Evolutionary conservation across 1,284 basidiomycete species (phyloP).

Genomic region (Inonotus hispidus): DNA sequence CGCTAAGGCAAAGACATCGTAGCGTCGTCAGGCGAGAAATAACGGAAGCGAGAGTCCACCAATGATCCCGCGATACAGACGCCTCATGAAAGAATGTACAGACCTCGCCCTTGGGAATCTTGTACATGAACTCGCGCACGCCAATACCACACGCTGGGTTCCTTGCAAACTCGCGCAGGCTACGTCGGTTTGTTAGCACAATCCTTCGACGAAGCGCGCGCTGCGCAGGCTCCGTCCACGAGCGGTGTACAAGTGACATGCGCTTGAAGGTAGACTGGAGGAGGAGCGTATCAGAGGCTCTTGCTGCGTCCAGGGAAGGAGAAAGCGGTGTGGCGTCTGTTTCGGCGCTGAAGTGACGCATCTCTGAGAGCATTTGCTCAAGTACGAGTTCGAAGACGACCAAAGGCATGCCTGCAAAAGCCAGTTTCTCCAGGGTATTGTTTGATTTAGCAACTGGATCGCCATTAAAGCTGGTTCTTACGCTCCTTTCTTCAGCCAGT

Average conservation of each 20-base stretch:
- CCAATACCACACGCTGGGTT: slow-evolving; percentile 2
- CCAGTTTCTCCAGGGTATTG: background rate
- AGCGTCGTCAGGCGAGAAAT: slow-evolving; percentile 1
- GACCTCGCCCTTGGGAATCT: background rate
- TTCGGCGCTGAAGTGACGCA: slow-evolving; percentile 9
- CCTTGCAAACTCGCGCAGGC: slow-evolving; percentile 1
- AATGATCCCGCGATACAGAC: slow-evolving; percentile 7
- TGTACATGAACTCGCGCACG: slow-evolving; percentile 13
- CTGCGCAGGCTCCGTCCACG: slow-evolving; percentile 9
- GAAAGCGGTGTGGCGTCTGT: background rate
- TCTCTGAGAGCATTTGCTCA: slow-evolving; percentile 1
- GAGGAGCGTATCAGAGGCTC: background rate
- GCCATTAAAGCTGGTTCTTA: background rate
- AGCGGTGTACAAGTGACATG: slow-evolving; percentile 11
- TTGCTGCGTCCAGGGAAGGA: background rate
- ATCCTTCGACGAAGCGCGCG: slow-evolving; percentile 4
- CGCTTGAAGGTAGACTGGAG: background rate
- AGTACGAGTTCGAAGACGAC: slow-evolving; percentile 10
- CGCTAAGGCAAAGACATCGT: slow-evolving; percentile 6
- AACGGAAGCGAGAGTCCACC: slow-evolving; percentile 10
- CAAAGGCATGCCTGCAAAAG: background rate
- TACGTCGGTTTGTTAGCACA: background rate
- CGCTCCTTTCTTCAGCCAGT: background rate
- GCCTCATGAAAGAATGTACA: slow-evolving; percentile 7
- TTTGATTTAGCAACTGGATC: background rate